Conservation (phyloP, 768 basidiomycete species). For the Galerina sulciceps region DNA sequence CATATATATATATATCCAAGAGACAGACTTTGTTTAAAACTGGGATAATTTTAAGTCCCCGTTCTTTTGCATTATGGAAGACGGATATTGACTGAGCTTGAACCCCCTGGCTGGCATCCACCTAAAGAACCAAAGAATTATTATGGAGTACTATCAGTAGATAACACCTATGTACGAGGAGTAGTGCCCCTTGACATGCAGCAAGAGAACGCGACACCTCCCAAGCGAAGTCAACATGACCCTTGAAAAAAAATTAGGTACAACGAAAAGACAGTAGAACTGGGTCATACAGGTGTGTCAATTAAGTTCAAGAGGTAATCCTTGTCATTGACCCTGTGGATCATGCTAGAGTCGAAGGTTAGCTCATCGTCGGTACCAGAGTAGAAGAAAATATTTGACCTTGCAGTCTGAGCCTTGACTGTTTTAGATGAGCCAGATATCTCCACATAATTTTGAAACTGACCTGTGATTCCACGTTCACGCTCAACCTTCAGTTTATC, state of each 20-base stretch:
- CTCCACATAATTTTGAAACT: constrained; percentile 18
- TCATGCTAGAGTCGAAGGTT: constrained; percentile 60
- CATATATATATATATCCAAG: too few species aligned
- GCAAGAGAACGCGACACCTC: constrained; percentile 93
- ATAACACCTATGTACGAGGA: constrained; percentile 42
- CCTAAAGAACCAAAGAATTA: constrained; percentile 42
- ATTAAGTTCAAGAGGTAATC: constrained; percentile 89
- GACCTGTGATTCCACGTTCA: constrained; percentile 95
- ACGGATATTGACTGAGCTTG: constrained; percentile 98
- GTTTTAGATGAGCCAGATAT: constrained; percentile 7
- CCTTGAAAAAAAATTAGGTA: constrained; percentile 42
- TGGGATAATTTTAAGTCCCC: constrained; percentile 82
- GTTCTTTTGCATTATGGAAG: constrained; percentile 84
- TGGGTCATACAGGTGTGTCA: constrained; percentile 80
- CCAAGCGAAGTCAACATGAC: constrained; percentile 98
- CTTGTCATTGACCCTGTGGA: constrained; percentile 59
- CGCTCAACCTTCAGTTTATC: constrained; percentile 97
- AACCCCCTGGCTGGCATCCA: constrained; percentile 97
- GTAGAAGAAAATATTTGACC: constrained; percentile 41
- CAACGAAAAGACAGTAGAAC: constrained; percentile 17
- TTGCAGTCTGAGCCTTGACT: constrained; percentile 97
- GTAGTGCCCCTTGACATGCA: constrained; percentile 89
- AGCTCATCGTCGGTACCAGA: constrained; percentile 5
- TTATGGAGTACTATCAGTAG: not conserved
- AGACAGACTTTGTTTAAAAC: constrained; percentile 84